Percentiles rank a stretch among this genome's conserved stretches.
phyloP scores from a whole-genome alignment of 2,329 filamentous ascomycete genomes.

The Xylariaceae sp. region DNA sequence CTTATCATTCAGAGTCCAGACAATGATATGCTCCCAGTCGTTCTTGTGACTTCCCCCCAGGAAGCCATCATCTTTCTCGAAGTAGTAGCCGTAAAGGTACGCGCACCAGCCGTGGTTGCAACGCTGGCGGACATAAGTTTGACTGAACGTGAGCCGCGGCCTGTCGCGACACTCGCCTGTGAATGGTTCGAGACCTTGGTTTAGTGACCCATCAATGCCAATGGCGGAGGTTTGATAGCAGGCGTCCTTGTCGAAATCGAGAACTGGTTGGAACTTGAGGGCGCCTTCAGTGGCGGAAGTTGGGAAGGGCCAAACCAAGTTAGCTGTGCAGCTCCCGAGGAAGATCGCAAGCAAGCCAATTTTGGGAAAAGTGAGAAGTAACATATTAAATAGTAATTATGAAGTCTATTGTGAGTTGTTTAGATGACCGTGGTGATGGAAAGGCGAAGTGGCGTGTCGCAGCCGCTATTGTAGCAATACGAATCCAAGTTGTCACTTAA shows the following conservation, averaged over 20 bases:
- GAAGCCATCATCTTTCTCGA: constrained; percentile 49
- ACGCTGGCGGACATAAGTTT: constrained; percentile 50
- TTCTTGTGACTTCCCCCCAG: constrained; percentile 46
- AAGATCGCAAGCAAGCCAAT: too few relatives aligned
- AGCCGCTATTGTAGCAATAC: too few relatives aligned
- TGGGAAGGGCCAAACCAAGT: too few relatives aligned
- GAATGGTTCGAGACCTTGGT: constrained; percentile 35
- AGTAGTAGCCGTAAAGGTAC: constrained; percentile 53
- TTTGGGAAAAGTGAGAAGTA: too few relatives aligned
- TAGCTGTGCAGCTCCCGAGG: too few relatives aligned
- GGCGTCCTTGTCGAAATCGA: constrained; percentile 45
- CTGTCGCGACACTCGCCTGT: constrained; percentile 42
- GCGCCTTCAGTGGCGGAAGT: too few relatives aligned
- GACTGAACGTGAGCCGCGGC: constrained; percentile 45
- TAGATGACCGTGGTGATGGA: too few relatives aligned
- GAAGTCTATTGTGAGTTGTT: too few relatives aligned
- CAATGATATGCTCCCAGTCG: constrained; percentile 44
- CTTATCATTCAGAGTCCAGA: constrained; percentile 34
- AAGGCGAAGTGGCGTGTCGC: too few relatives aligned
- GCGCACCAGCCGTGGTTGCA: constrained; percentile 54
- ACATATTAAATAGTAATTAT: too few relatives aligned
- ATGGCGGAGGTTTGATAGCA: constrained; percentile 50
- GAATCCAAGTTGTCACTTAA: too few relatives aligned
- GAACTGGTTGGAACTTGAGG: too few relatives aligned
- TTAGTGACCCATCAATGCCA: constrained; percentile 40